Evolutionary conservation across 179 eudicot genomes (phyloP).

Genomic region (Corrigiola litoralis): DNA sequence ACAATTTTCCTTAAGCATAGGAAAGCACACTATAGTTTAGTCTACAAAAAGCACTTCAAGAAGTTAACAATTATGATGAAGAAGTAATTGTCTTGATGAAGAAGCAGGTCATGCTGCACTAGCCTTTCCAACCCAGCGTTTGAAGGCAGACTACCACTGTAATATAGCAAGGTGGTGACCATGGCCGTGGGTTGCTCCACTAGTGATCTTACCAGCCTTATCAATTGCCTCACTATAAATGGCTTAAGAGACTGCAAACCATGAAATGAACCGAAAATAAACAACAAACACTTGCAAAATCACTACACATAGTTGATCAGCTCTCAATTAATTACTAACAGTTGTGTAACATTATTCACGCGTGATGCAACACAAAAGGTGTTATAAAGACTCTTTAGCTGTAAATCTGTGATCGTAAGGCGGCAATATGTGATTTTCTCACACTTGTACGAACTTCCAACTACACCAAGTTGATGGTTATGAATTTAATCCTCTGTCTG

Average conservation of each 20-base stretch:
- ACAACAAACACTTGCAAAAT: neutral
- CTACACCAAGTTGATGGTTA: too few relatives aligned
- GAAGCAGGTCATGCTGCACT: constrained; percentile 42
- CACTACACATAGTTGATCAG: neutral
- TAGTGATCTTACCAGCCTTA: constrained; percentile 33
- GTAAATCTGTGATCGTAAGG: too few relatives aligned
- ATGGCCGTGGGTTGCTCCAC: constrained; percentile 47
- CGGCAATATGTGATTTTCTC: too few relatives aligned
- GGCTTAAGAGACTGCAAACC: constrained; percentile 35
- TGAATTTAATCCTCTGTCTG: too few relatives aligned
- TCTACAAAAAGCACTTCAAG: constrained; percentile 48
- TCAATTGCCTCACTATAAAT: constrained; percentile 38
- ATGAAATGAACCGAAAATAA: neutral
- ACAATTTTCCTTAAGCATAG: neutral
- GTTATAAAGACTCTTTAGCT: too few relatives aligned
- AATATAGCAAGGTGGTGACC: constrained; percentile 43
- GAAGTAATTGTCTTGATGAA: constrained; percentile 40
- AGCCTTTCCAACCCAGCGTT: constrained; percentile 35
- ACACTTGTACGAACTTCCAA: too few relatives aligned
- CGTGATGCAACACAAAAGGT: too few relatives aligned
- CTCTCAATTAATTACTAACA: too few relatives aligned
- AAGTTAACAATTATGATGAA: constrained; percentile 39
- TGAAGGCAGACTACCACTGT: constrained; percentile 51
- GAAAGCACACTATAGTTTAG: neutral
- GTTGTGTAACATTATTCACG: too few relatives aligned